These are phyloP conservation scores for Colletotrichum cuscutae DNA, from an alignment of 2,329 filamentous ascomycete genomes.

Conservation along the genomic window DNA sequence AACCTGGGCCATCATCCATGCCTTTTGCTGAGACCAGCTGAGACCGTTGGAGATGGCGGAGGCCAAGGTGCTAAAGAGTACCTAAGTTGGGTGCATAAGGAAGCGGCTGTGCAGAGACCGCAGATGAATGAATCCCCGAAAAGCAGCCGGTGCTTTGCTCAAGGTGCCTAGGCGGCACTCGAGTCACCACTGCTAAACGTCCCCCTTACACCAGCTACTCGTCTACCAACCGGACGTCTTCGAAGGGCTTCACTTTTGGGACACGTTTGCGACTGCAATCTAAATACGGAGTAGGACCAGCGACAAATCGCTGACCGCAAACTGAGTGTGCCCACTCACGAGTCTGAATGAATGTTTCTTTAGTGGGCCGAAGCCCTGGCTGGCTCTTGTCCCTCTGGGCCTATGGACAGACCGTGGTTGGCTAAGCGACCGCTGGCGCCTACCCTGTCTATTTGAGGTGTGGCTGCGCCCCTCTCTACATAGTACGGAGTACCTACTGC, in stretches of 20 bases:
- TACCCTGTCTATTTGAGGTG: conserved; percentile 6
- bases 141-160: not conserved
- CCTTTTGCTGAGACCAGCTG: not conserved
- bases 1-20: not conserved
- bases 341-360: conserved; percentile 6
- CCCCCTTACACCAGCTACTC: no score
- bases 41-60: not conserved
- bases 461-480: conserved; percentile 9
- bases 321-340: not conserved
- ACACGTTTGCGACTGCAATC: not conserved
- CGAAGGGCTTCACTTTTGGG: not conserved
- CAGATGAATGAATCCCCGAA: conserved; percentile 6
- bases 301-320: not conserved
- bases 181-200: no score
- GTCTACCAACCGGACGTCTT: no score
- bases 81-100: not conserved
- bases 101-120: conserved; percentile 5
- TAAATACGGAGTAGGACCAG: not conserved
- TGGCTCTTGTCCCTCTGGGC: not conserved
- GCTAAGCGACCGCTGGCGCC: conserved; percentile 20
- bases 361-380: not conserved
- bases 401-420: conserved; percentile 16
- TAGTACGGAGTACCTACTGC: no score
- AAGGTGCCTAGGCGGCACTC: no score
- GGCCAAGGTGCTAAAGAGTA: not conserved